Base-by-base conservation (phyloP, 495 filamentous ascomycete species). In the Terfezia claveryi region DNA sequence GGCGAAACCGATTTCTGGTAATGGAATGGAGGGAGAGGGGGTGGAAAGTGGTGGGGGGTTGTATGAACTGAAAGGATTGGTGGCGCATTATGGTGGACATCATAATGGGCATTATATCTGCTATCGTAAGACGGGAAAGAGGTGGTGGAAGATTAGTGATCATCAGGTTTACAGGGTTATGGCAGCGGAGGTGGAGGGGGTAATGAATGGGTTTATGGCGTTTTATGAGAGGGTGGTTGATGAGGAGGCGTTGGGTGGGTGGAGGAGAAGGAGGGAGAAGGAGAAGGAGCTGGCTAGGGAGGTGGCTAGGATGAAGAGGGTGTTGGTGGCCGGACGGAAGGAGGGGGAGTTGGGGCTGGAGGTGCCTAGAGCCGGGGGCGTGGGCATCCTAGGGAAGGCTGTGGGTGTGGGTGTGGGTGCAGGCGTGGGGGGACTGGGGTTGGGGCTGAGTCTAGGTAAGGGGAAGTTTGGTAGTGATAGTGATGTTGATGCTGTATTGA, bases 51-150 rank as follows among this genome's bases (percentile, higher is more conserved):
- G 81, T 81, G 14, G 85, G 92, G 83, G 74, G 88, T 70, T 67
- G 0, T 98, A 93, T 63, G 76, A 84, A 61, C 70, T 98, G 32
- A 80, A 83, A 20, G 85, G 87, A 8, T 84, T 92, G 2, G 74
- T 96, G 23, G 86, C 85, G 4, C 91, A 99, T 67, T 81, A 82
- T 57, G 92, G 91, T 5, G 73, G 80, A 17, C 92, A 96, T 63
- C 86, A 94, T 56, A 94, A 91, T 58, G 92, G 92, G 0, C 92
- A 99, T 69, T 96, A 99, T 61, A 78, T 94, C 54, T 89, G 85
- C 64, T 96, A 91, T 62, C 71, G 85, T 49, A 80, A 80, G 62
- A 79, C 83, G 63, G 72, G 76, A 0, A 64, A 54, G 37, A 56
- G 52, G 23, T 61, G 59, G 60, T 59, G 57, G 49, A 54, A 57